Evolutionary conservation across 2,329 filamentous ascomycete genomes (phyloP).

Genomic region (Mollisiaceae sp.): DNA sequence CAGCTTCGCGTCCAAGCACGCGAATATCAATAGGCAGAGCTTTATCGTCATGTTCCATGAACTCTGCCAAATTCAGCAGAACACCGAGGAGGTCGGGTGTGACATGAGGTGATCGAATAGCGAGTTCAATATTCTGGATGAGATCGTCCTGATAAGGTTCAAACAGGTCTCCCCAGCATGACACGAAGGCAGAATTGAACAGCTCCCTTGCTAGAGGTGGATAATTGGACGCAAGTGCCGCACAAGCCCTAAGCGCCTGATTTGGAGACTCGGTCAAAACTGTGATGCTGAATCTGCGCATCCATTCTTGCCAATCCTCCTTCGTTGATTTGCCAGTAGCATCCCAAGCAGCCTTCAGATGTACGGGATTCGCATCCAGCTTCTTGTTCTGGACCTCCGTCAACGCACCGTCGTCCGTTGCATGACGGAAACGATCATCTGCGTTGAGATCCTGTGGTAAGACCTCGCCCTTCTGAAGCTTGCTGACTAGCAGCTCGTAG

Average conservation of each 20-base stretch:
- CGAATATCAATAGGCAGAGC: constrained; percentile 96
- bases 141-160: constrained; percentile 97
- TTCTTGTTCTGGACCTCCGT: constrained; percentile 91
- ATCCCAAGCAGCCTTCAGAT: constrained; percentile 96
- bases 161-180: constrained; percentile 97
- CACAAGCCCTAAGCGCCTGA: constrained; percentile 91
- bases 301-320: constrained; percentile 99
- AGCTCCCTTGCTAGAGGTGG: constrained; percentile 88
- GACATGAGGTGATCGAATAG: constrained; percentile 93
- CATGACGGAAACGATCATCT: constrained; percentile 78
- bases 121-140: constrained; percentile 92
- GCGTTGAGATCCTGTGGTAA: constrained; percentile 94
- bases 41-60: constrained; percentile 99
- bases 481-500: constrained; percentile 89
- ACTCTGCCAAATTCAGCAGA: constrained; percentile 93
- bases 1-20: constrained; percentile 91
- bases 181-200: constrained; percentile 99
- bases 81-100: constrained; percentile 94
- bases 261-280: constrained; percentile 94
- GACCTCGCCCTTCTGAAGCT: constrained; percentile 91
- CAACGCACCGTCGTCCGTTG: constrained; percentile 79
- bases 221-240: constrained; percentile 87
- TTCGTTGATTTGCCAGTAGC: constrained; percentile 95
- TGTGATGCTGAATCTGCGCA: constrained; percentile 94
- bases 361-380: constrained; percentile 94